Base-by-base conservation (phyloP, 1,284 basidiomycete species). In the Trichosporon sp. region DNA sequence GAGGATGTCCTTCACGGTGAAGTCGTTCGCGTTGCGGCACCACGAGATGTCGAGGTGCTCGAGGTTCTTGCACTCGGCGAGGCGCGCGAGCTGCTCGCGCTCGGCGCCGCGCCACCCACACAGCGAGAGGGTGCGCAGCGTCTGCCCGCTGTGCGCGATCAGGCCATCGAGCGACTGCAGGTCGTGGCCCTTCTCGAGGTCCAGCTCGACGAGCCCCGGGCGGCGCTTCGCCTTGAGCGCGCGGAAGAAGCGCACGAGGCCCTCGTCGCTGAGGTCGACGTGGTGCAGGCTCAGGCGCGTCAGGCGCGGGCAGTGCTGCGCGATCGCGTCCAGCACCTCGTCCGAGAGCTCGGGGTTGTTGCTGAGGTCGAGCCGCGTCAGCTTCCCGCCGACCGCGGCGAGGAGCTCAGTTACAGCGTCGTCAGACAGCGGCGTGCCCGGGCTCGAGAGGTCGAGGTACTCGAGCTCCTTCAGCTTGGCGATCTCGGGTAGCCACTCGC, bases 11-110 rank as follows among this genome's bases (percentile, higher is more conserved):
- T 92, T 90, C 70, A 98, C 82, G 1, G 91, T 85, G 76, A 90
- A 93, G 80, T 99, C 92, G 73, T 95, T 91, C 34, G 93, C 86
- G 42, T 88, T 87, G 53, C 96, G 85, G 73, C 95, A 95, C 87
- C 93, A 99, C 1, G 94, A 91, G 6, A 97, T 80, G 77, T 99
- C 92, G 38, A 98, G 77, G 76, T 84, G 86, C 72, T 82, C 84
- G 74, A 98, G 76, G 27, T 86, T 82, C 3, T 77, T 80, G 21
- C 87, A 87, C 0, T 76, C 75, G 0, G 86, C 87, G 34, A 96
- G 85, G 47, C 74, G 74, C 62, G 80, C 83, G 44, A 97, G 81
- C 1, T 87, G 86, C 11, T 87, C 87, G 35, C 87, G 85, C 0
- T 87, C 86, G 1, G 89, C 85, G 0, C 86, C 85, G 76, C 87